Evolutionary conservation across 257 asterid genomes (phyloP).

Genomic region (Forsythia viridissima): DNA sequence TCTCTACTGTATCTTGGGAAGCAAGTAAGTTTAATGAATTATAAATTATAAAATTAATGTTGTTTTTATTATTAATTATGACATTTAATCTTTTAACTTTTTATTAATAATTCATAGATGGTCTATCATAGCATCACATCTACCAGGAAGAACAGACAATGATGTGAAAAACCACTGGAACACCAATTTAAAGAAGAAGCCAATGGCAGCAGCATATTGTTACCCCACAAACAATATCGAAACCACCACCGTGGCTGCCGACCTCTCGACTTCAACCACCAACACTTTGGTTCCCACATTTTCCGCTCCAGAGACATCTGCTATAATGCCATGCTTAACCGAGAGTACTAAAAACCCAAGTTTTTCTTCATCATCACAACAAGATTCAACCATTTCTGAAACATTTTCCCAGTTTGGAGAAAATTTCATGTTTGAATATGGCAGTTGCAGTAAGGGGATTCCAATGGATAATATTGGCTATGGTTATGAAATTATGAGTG

Average conservation of each 20-base stretch:
- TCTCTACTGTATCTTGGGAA: constrained; percentile 45
- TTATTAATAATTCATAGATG: constrained; percentile 33
- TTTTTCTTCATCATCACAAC: constrained; percentile 21
- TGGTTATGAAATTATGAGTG: constrained; percentile 15
- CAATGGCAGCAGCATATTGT: constrained; percentile 4
- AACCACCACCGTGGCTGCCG: neutral
- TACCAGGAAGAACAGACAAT: constrained; percentile 67
- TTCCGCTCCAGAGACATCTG: neutral
- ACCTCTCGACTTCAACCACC: neutral
- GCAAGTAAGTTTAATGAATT: constrained; percentile 39
- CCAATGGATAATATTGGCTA: constrained; percentile 17
- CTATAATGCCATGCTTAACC: constrained; percentile 12
- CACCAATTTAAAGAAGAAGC: constrained; percentile 54
- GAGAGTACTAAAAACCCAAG: neutral
- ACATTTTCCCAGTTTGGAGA: constrained; percentile 13
- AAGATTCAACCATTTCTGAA: constrained; percentile 29
- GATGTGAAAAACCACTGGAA: constrained; percentile 68
- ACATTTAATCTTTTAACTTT: neutral
- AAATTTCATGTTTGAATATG: constrained; percentile 3
- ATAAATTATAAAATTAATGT: no score
- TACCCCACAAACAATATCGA: neutral
- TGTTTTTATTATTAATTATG: neutral
- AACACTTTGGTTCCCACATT: constrained; percentile 11
- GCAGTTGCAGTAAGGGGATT: constrained; percentile 25
- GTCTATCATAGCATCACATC: constrained; percentile 57